These are phyloP conservation scores for Colletotrichum somersetense DNA, from an alignment of 2,329 filamentous ascomycete species.

Conservation along the genomic window DNA sequence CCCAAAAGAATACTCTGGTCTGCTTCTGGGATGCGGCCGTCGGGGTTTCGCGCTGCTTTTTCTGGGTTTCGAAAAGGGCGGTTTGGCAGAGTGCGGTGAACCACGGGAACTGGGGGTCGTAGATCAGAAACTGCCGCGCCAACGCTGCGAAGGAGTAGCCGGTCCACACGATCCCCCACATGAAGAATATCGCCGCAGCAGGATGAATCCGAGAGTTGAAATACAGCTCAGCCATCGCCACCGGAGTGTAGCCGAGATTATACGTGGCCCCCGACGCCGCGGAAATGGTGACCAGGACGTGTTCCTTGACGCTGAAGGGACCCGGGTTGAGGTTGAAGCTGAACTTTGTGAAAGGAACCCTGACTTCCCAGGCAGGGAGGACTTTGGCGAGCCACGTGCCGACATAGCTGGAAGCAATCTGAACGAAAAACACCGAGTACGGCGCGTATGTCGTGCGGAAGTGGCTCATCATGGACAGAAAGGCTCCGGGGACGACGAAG, in stretches of 20 bases:
- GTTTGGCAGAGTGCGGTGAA: constrained; percentile 60
- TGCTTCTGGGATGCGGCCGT: constrained; percentile 63
- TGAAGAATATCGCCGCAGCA: constrained; percentile 69
- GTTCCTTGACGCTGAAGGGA: constrained; percentile 61
- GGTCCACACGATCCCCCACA: constrained; percentile 68
- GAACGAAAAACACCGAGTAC: constrained; percentile 54
- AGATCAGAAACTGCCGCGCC: constrained; percentile 68
- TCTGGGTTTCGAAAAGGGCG: constrained; percentile 69
- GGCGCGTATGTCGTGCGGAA: constrained; percentile 52
- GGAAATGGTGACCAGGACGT: constrained; percentile 62
- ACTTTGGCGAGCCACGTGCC: constrained; percentile 65
- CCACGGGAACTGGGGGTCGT: constrained; percentile 63
- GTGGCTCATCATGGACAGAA: constrained; percentile 61
- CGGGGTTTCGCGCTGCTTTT: constrained; percentile 63
- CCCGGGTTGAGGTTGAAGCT: constrained; percentile 64
- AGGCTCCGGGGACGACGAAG: constrained; percentile 67
- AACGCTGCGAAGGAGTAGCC: constrained; percentile 71
- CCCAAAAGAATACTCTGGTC: constrained; percentile 68
- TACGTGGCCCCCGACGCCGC: constrained; percentile 66
- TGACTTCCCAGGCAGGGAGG: constrained; percentile 61
- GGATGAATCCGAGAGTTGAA: constrained; percentile 66
- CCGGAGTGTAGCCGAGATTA: constrained; percentile 49
- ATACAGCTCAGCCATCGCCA: constrained; percentile 65
- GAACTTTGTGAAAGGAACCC: constrained; percentile 60
- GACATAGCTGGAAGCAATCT: constrained; percentile 68